These are phyloP conservation scores for Trametes punicea DNA, from an alignment of 768 basidiomycete genomes.

Conservation along the genomic window DNA sequence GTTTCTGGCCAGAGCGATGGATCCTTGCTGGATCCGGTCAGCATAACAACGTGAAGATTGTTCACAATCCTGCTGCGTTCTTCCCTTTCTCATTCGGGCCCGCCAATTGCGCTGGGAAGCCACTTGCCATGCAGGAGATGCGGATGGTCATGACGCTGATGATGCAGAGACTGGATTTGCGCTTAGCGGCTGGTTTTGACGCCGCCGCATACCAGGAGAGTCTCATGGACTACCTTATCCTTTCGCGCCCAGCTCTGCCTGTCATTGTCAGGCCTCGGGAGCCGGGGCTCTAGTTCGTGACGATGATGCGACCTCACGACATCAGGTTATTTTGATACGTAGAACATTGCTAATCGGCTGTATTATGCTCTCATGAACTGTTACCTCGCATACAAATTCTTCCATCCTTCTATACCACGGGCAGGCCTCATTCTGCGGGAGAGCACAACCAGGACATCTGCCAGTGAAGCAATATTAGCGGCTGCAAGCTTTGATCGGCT, in stretches of 20 bases:
- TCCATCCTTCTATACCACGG: too few relatives aligned
- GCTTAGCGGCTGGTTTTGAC: conserved; percentile 14
- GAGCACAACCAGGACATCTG: too few relatives aligned
- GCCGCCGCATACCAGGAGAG: conserved; percentile 4
- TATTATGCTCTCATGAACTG: too few relatives aligned
- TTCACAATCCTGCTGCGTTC: conserved; percentile 23
- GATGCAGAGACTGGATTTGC: conserved; percentile 26
- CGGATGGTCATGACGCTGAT: conserved; percentile 30
- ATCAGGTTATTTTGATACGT: too few relatives aligned
- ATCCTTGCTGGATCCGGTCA: conserved; percentile 28
- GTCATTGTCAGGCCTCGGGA: conserved; percentile 6
- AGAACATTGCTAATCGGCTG: too few relatives aligned
- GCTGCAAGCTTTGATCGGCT: too few relatives aligned
- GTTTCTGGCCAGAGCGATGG: conserved; percentile 45
- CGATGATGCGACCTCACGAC: too few relatives aligned
- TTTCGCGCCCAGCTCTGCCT: conserved; percentile 11
- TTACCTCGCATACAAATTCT: too few relatives aligned
- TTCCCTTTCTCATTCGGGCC: conserved; percentile 48
- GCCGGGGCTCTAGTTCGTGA: background rate
- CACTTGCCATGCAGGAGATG: conserved; percentile 40
- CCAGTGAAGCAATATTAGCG: too few relatives aligned
- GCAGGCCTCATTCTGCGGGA: too few relatives aligned
- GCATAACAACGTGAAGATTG: background rate
- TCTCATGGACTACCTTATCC: conserved; percentile 13
- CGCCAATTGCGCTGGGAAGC: conserved; percentile 48